Conservation (phyloP, 2,329 filamentous ascomycete species). For the Epicoccum nigrum region DNA sequence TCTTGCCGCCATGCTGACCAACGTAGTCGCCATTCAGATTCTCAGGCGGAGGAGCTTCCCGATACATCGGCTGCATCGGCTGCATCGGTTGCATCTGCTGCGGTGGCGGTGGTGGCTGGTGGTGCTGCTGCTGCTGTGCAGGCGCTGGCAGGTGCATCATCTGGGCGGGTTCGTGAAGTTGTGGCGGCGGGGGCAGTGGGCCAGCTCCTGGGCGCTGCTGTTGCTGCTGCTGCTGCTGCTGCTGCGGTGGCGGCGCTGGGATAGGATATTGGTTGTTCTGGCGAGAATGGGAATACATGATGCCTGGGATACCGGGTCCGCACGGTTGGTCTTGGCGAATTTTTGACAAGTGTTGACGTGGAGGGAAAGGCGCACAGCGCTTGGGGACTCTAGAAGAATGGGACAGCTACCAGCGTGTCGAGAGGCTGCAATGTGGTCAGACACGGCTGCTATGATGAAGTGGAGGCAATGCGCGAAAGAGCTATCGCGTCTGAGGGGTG, state of each 20-base stretch:
- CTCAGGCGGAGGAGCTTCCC: slow-evolving; percentile 1
- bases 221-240: slow-evolving; percentile 9
- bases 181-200: slow-evolving; percentile 21
- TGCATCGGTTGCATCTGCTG: slow-evolving; percentile 14
- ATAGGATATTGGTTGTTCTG: slow-evolving; percentile 30
- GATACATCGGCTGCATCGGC: slow-evolving; percentile 7
- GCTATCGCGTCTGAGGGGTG: slow-evolving; percentile 12
- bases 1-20: slow-evolving; percentile 22
- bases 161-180: slow-evolving; percentile 21
- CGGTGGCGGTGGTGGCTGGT: neutral
- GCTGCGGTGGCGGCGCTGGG: slow-evolving; percentile 19
- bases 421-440: neutral
- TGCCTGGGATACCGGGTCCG: slow-evolving; percentile 12
- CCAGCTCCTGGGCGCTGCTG: slow-evolving; percentile 19
- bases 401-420: neutral
- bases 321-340: slow-evolving; percentile 5
- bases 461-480: slow-evolving; percentile 6
- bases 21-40: slow-evolving; percentile 10
- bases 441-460: neutral
- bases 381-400: neutral
- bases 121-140: slow-evolving; percentile 13
- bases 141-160: slow-evolving; percentile 20
- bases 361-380: neutral
- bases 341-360: neutral
- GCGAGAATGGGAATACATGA: slow-evolving; percentile 32